These are phyloP conservation scores for Aspergillus neoniger DNA, from an alignment of 2,329 filamentous ascomycete genomes.

Conservation along the genomic window DNA sequence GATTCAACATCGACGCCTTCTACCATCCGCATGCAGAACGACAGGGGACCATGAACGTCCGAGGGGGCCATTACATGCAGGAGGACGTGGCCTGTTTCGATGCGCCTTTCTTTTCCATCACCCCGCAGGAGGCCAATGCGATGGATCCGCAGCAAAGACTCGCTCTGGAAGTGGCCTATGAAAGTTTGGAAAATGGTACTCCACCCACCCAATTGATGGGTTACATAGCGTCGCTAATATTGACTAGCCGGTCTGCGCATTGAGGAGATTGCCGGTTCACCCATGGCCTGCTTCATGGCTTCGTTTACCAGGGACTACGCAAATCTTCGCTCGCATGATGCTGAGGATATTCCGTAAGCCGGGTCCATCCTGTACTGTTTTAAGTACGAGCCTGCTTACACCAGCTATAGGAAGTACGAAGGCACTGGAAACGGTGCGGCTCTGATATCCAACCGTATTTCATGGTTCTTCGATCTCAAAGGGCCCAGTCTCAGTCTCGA, in stretches of 20 bases:
- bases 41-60: background rate
- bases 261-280: slow-evolving; percentile 20
- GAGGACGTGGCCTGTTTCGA: slow-evolving; percentile 30
- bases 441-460: slow-evolving; percentile 33
- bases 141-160: slow-evolving; percentile 25
- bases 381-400: too few species aligned
- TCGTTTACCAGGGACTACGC: slow-evolving; percentile 24
- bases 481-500: slow-evolving; percentile 33
- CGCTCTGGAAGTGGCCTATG: slow-evolving; percentile 25
- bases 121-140: slow-evolving; percentile 4
- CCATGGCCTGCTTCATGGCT: slow-evolving; percentile 26
- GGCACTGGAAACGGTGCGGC: background rate
- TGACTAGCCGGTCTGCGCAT: slow-evolving; percentile 25
- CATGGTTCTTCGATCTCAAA: slow-evolving; percentile 31
- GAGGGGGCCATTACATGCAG: slow-evolving; percentile 22
- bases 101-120: slow-evolving; percentile 32
- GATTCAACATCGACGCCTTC: slow-evolving; percentile 2
- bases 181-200: slow-evolving; percentile 25
- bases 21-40: slow-evolving; percentile 8
- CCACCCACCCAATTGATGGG: too few species aligned
- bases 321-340: too few species aligned
- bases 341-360: too few species aligned
- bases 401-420: too few species aligned
- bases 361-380: too few species aligned
- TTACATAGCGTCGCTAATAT: background rate